phyloP scores from a whole-genome alignment of 345 rosid species.

The Arabidopsis suecica region DNA sequence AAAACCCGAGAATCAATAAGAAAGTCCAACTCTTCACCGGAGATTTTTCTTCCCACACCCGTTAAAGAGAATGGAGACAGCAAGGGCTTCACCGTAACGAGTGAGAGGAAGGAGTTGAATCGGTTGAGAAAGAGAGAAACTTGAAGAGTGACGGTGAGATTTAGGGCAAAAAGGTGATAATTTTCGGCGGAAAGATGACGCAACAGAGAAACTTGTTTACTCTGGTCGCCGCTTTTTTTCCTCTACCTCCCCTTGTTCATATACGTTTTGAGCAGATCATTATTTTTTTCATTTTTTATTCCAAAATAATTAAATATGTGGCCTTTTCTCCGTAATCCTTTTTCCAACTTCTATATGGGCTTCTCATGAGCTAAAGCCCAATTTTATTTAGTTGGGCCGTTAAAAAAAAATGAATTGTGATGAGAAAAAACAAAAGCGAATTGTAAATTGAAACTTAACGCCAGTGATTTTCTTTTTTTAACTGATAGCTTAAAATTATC shows the following conservation, averaged over 20 bases:
- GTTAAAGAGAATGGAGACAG: neutral
- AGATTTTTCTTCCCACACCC: neutral
- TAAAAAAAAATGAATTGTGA: no score
- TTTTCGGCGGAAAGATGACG: slow-evolving; percentile 16
- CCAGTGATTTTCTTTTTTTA: no score
- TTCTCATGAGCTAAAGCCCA: neutral
- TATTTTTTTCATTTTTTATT: neutral
- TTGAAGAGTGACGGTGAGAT: neutral
- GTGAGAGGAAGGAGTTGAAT: slow-evolving; percentile 9
- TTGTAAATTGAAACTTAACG: no score
- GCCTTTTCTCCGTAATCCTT: no score
- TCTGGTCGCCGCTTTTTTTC: slow-evolving; percentile 35
- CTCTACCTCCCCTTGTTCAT: slow-evolving; percentile 8
- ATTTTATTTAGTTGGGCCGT: neutral
- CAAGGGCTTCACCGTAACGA: slow-evolving; percentile 18
- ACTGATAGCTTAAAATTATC: no score
- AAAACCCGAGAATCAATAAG: slow-evolving; percentile 1
- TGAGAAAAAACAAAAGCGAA: no score
- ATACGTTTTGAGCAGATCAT: neutral
- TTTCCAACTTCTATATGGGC: neutral
- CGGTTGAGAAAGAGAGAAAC: slow-evolving; percentile 5
- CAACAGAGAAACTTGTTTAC: slow-evolving; percentile 27
- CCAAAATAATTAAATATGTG: no score
- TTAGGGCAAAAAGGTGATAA: slow-evolving; percentile 5
- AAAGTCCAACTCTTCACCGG: slow-evolving; percentile 20